These are phyloP conservation scores for Chalciporus piperatus DNA, from an alignment of 768 basidiomycete genomes.

Conservation along the genomic window DNA sequence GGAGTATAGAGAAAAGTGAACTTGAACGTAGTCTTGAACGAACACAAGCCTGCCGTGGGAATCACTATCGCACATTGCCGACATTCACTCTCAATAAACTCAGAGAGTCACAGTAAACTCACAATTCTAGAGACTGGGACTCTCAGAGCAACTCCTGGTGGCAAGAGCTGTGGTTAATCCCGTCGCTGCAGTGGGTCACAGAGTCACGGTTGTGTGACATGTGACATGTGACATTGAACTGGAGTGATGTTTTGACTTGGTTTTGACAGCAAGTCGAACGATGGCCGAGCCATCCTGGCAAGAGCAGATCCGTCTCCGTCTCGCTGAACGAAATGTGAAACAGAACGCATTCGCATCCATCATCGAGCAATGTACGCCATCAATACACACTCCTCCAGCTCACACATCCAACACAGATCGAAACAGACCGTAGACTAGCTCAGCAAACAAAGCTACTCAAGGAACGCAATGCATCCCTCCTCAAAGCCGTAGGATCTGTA, in stretches of 20 bases:
- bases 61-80: constrained; percentile 22
- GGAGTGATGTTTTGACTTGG: too few relatives aligned
- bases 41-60: too few relatives aligned
- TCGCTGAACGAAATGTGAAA: constrained; percentile 78
- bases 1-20: constrained; percentile 1
- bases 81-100: neutral
- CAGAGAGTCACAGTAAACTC: too few relatives aligned
- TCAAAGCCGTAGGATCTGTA: constrained; percentile 79
- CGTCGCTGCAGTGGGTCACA: too few relatives aligned
- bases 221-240: neutral
- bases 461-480: constrained; percentile 85
- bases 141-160: too few relatives aligned
- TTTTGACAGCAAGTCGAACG: constrained; percentile 18
- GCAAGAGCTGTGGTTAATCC: too few relatives aligned
- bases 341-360: constrained; percentile 80
- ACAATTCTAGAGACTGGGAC: too few relatives aligned
- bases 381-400: neutral
- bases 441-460: constrained; percentile 90
- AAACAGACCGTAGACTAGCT: constrained; percentile 82
- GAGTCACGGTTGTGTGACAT: neutral
- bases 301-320: constrained; percentile 72
- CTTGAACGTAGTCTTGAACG: too few relatives aligned
- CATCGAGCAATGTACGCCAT: constrained; percentile 84
- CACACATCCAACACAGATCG: constrained; percentile 13
- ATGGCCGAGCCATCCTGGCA: constrained; percentile 89